Percentiles rank a stretch among this genome's conserved stretches.
phyloP scores from a whole-genome alignment of 345 rosid species.

The Gossypium longicalyx region DNA sequence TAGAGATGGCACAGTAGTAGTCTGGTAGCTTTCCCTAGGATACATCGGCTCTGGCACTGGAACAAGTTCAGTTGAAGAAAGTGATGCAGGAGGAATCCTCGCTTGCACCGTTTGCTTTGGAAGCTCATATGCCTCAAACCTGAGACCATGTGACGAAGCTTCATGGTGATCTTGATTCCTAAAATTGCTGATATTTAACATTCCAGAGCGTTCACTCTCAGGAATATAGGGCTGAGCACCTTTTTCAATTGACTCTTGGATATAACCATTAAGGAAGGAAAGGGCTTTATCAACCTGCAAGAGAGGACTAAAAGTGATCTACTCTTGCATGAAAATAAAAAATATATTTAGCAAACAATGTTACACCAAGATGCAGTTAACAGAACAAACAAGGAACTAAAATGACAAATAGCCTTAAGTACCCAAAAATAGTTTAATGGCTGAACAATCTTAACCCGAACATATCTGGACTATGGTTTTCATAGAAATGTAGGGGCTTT shows the following conservation, averaged over 20 bases:
- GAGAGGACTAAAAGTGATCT: background rate
- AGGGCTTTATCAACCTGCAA: constrained; percentile 80
- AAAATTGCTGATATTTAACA: constrained; percentile 42
- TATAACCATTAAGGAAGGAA: constrained; percentile 66
- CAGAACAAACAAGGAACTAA: background rate
- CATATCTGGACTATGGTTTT: background rate
- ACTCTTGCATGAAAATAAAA: background rate
- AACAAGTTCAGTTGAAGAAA: constrained; percentile 59
- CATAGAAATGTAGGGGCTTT: background rate
- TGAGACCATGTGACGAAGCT: constrained; percentile 62
- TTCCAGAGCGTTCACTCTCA: constrained; percentile 70
- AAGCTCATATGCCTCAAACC: constrained; percentile 95
- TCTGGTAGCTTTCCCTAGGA: constrained; percentile 46
- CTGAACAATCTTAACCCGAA: constrained; percentile 1
- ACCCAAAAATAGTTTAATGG: background rate
- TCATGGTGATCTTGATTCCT: constrained; percentile 63
- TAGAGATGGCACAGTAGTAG: constrained; percentile 37
- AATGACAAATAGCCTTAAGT: background rate
- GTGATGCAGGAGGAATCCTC: constrained; percentile 38
- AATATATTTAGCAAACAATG: background rate
- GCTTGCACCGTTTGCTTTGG: constrained; percentile 57
- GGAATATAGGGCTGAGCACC: constrained; percentile 86
- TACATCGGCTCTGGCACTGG: constrained; percentile 65
- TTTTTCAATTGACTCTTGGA: constrained; percentile 63
- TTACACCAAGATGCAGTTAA: background rate